Evolutionary conservation across 1,139 yeast genomes (phyloP).

Genomic region (Sugiyamaella grinbergsii): DNA sequence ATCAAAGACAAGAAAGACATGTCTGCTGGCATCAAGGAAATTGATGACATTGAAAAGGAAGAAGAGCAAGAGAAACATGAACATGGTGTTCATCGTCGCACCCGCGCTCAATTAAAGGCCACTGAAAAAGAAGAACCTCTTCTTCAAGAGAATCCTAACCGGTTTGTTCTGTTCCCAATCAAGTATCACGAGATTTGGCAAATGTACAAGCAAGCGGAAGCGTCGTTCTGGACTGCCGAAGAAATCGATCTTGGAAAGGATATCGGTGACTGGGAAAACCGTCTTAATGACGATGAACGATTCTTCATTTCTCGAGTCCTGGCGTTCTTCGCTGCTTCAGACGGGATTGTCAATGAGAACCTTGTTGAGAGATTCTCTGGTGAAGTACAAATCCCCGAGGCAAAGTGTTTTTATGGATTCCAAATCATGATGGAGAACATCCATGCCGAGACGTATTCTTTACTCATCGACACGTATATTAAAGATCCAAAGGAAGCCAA

Average conservation of each 20-base stretch:
- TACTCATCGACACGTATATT: constrained; percentile 90
- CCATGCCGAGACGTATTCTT: constrained; percentile 95
- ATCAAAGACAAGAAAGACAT: constrained; percentile 23
- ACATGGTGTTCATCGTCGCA: constrained; percentile 22
- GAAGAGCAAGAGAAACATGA: constrained; percentile 26
- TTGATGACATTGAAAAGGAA: constrained; percentile 29
- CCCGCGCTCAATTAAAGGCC: constrained; percentile 54
- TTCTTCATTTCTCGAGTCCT: constrained; percentile 86
- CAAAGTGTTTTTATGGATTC: constrained; percentile 98
- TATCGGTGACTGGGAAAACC: constrained; percentile 82
- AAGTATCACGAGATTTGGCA: constrained; percentile 98
- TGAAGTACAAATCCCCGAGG: constrained; percentile 96
- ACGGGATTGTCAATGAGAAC: constrained; percentile 96
- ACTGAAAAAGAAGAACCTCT: constrained; percentile 88
- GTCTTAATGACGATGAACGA: constrained; percentile 83
- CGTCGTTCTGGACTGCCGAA: constrained; percentile 99
- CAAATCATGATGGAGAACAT: constrained; percentile 99
- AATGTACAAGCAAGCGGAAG: constrained; percentile 98
- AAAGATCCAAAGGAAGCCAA: constrained; percentile 93
- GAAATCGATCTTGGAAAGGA: constrained; percentile 97
- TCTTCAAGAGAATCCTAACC: constrained; percentile 78
- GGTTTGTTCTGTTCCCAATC: constrained; percentile 96
- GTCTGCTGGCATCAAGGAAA: constrained; percentile 28
- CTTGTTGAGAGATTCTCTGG: constrained; percentile 95
- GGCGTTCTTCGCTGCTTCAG: constrained; percentile 98